These are phyloP conservation scores for Citropsis articulata DNA, from an alignment of 345 rosid species.

Conservation along the genomic window DNA sequence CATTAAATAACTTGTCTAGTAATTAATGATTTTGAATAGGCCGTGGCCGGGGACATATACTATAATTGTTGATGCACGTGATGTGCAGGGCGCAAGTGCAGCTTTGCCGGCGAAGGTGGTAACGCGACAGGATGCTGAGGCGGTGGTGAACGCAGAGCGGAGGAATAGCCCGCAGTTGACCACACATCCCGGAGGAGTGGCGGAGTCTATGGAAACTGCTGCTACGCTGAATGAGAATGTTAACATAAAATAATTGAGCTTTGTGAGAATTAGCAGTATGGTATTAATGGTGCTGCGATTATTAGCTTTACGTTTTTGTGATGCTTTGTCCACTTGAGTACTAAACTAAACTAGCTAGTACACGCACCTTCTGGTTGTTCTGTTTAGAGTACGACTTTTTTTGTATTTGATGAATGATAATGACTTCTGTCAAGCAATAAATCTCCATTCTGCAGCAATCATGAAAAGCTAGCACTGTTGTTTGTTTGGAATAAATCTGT, in stretches of 20 bases:
- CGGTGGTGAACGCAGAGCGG: slow-evolving; percentile 30
- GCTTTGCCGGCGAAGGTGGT: slow-evolving; percentile 26
- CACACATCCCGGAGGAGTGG: slow-evolving; percentile 37
- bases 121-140: slow-evolving; percentile 26
- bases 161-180: slow-evolving; percentile 15
- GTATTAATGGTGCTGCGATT: not conserved
- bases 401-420: not conserved
- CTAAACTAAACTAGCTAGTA: too few species aligned
- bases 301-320: not conserved
- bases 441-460: not conserved
- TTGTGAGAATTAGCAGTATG: too few species aligned
- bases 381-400: not conserved
- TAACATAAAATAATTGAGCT: not conserved
- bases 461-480: not conserved
- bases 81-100: slow-evolving; percentile 24
- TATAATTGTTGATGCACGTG: not conserved
- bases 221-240: slow-evolving; percentile 20
- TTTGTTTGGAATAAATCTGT: not conserved
- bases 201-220: slow-evolving; percentile 23
- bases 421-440: not conserved
- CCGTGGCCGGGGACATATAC: too few species aligned
- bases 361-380: too few species aligned
- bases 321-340: too few species aligned
- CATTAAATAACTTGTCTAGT: not conserved
- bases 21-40: not conserved